A percentile compares a stretch with the other conserved stretches of the same genome.
Conservation (phyloP, 2,329 filamentous ascomycete species). For the Aspergillus japonicus region DNA sequence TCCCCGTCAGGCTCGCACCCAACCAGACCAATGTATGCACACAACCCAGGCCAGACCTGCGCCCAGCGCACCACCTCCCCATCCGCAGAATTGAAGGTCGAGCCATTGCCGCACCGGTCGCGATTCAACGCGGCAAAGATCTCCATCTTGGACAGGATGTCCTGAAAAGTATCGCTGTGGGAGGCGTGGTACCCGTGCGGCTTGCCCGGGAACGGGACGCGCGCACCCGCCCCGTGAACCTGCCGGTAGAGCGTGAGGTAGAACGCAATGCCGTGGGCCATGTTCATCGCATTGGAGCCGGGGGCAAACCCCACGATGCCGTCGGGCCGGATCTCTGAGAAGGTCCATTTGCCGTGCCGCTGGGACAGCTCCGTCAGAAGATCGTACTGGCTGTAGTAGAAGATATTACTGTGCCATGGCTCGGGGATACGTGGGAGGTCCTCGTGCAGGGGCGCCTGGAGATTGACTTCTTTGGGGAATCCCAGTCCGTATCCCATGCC, state of each 20-base stretch:
- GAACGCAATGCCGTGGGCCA: conserved; percentile 20
- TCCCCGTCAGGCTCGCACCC: conserved; percentile 18
- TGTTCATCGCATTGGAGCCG: conserved; percentile 23
- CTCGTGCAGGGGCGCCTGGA: conserved; percentile 30
- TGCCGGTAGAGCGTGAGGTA: too few species aligned
- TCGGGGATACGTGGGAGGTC: conserved; percentile 26
- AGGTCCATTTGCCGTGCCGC: conserved; percentile 27
- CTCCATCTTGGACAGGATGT: conserved; percentile 25
- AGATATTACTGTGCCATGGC: conserved; percentile 25
- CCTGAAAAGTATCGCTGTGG: conserved; percentile 29
- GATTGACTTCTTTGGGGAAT: conserved; percentile 31
- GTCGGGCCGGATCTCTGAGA: conserved; percentile 32
- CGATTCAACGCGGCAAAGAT: conserved; percentile 27
- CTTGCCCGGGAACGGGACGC: conserved; percentile 23
- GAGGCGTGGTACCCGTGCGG: conserved; percentile 17
- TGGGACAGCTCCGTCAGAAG: conserved; percentile 19
- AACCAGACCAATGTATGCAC: conserved; percentile 27
- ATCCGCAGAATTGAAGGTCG: conserved; percentile 26
- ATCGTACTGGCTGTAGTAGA: conserved; percentile 32
- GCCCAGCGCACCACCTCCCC: conserved; percentile 23
- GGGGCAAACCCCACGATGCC: conserved; percentile 29
- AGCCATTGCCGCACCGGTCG: conserved; percentile 18
- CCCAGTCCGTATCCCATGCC: conserved; percentile 42
- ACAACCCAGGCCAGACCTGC: conserved; percentile 26
- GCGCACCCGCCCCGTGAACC: background rate